Conservation (phyloP, 768 basidiomycete species). For the Trichaptum fuscoviolaceum region DNA sequence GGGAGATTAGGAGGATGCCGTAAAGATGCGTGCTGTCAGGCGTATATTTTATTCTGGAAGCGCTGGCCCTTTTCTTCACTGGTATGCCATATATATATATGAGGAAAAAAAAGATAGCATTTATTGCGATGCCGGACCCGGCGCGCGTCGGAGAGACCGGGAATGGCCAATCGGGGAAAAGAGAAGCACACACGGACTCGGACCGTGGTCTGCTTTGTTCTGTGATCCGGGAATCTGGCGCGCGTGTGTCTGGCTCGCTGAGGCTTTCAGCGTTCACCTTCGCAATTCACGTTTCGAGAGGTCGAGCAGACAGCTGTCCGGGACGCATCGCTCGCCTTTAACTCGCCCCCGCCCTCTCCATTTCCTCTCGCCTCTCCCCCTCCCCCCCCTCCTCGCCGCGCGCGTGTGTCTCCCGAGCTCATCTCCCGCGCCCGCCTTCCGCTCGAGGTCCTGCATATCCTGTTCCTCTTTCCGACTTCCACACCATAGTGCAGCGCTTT, state of each 20-base stretch:
- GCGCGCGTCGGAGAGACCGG: too few relatives aligned
- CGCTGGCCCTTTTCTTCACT: too few relatives aligned
- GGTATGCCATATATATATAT: too few relatives aligned
- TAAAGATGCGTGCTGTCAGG: constrained; percentile 1
- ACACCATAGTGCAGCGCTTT: background rate
- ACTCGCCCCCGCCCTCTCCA: background rate
- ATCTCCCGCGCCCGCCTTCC: background rate
- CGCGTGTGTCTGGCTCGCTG: background rate
- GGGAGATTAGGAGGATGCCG: background rate
- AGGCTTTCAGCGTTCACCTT: background rate
- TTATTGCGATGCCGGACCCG: too few relatives aligned
- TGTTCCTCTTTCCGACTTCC: background rate
- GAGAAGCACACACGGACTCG: background rate
- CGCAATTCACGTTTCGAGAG: background rate
- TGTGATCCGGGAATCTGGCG: background rate
- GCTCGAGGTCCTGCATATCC: too few relatives aligned
- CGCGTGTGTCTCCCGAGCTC: background rate
- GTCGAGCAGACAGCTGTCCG: too few relatives aligned
- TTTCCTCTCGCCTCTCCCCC: background rate
- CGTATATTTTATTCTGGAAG: too few relatives aligned
- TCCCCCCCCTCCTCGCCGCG: background rate
- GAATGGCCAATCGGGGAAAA: background rate
- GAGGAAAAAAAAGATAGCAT: too few relatives aligned
- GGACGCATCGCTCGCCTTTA: background rate
- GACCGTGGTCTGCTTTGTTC: background rate